These are phyloP conservation scores for Alternaria ventricosa DNA, from an alignment of 2,329 filamentous ascomycete species.

Conservation along the genomic window DNA sequence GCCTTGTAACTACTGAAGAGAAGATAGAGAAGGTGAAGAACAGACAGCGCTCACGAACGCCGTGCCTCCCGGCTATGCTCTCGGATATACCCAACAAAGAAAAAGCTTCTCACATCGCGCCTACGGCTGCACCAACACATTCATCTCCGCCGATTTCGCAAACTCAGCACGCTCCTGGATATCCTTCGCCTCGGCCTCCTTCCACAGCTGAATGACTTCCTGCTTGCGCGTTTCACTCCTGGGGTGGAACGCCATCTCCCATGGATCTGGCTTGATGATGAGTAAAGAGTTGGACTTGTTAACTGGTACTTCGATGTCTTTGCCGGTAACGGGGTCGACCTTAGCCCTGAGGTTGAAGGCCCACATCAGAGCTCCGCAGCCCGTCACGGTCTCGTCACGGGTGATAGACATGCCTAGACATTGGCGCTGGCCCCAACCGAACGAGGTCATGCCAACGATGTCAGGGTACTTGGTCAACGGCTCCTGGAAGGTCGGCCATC, in stretches of 20 bases:
- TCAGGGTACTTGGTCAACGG: conserved; percentile 69
- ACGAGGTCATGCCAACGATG: conserved; percentile 69
- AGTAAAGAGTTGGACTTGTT: conserved; percentile 62
- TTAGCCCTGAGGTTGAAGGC: conserved; percentile 58
- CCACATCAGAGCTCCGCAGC: conserved; percentile 59
- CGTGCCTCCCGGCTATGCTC: conserved; percentile 3
- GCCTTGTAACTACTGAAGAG: background rate
- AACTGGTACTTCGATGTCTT: conserved; percentile 52
- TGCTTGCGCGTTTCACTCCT: conserved; percentile 51
- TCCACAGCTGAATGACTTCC: conserved; percentile 41
- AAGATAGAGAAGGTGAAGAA: background rate
- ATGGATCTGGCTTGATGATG: conserved; percentile 65
- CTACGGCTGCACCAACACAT: conserved; percentile 13
- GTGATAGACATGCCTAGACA: conserved; percentile 69
- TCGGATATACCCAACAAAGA: background rate
- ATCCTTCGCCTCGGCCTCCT: conserved; percentile 47
- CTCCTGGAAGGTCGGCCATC: conserved; percentile 69
- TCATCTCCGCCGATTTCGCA: conserved; percentile 30
- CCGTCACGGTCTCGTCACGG: conserved; percentile 61
- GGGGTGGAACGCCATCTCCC: conserved; percentile 62
- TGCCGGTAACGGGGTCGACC: conserved; percentile 51
- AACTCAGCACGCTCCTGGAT: conserved; percentile 46
- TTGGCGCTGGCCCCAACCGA: conserved; percentile 68
- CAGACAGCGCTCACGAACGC: conserved; percentile 2
- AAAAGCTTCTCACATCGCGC: background rate